Evolutionary conservation across 2,329 filamentous ascomycete species (phyloP), one percentile per base, ranked within the genome.

Genomic region (Macroventuria anomochaeta): DNA sequence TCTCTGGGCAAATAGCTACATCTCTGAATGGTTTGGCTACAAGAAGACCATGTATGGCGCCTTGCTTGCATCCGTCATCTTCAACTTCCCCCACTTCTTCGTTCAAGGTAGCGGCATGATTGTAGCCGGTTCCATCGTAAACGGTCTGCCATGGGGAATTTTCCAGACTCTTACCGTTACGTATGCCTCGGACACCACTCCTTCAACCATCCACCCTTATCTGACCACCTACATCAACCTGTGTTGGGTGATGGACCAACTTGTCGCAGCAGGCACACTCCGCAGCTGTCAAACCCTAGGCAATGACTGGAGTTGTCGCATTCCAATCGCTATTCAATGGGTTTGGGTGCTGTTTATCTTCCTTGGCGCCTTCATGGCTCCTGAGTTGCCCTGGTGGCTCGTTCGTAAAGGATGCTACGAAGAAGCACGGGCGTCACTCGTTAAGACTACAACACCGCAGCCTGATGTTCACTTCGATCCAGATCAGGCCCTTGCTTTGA

Each of bases 261-360:
- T 87, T 53, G 85, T 90, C 47, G 86, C 83, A 32, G 86, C 87
- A 50, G 86, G 85, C 17, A 86, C 88, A 53, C 85, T 89, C n/a
- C 39, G 44, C 5, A 40, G 81, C 52, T 86, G 88, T 77, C 74
- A 88, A 36, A 76, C 80, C 65, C 81, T 85, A 32, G 70, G 80
- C 5, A 85, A 88, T 59, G 79, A 88, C 67, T 87, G 83, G 83
- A 81, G 83, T 0, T 88, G 85, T 69, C 80, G 84, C 37, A 86
- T 88, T 13, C 68, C 68, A 1, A 89, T 87, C 62, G 85, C 81
- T 0, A 75, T 90, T 23, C 88, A 91, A 74, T 90, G 88, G 87
- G 85, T 89, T 73, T 90, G 87, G 87, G 50, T 55, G 83, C 86
- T 0, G 61, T 50, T 57, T 31, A 60, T 60, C 23, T 49, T 60